Base-by-base conservation (phyloP, 2,329 filamentous ascomycete genomes). In the Monilinia fructigena region DNA sequence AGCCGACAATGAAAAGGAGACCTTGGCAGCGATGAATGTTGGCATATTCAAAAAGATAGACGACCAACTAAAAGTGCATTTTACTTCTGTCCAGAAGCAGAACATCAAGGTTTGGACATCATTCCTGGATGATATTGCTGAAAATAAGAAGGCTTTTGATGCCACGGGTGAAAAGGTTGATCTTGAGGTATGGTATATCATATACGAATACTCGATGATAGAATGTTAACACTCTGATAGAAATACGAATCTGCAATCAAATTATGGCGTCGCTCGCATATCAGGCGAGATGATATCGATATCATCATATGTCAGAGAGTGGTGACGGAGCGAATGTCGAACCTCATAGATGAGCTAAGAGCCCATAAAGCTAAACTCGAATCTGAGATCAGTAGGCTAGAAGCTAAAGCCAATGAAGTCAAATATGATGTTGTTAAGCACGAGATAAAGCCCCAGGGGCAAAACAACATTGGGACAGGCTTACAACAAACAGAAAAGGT, bases 31-130 rank as follows among this genome's bases (percentile, higher is more conserved):
- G 4, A 26, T 14, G 14, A 48, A 20, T 11, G 23, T 38, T 11
- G 26, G 42, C 28, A 60, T 60, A 35, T 60, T 60, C 20, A 26
- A 60, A 12, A 38, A 16, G 14, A 23, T 48, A n/a, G 42, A 60
- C 14, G 56, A 20, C 12, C 6, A 35, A 11, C n/a, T 23, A 20
- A 23, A 10, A 35, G 0, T 60, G 5, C 11, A 60, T 18, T 35
- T 11, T 14, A 20, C 4, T 7, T 20, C 47, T 1, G 56, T 28
- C n/a, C 56, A 60, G 20, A 2, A 4, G 2, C 47, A 60, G 35
- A n/a, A 18, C 1, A 60, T 14, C 20, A 5, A 35, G 6, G 4
- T n/a, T 4, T 60, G 56, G 56, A n/a, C 7, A 11, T 5, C 28
- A 3, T 5, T 6, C 12, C n/a, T 48, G 14, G 20, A 10, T 23